phyloP scores from a whole-genome alignment of 1,139 yeast genomes.

The Sugiyamaella japonica region DNA sequence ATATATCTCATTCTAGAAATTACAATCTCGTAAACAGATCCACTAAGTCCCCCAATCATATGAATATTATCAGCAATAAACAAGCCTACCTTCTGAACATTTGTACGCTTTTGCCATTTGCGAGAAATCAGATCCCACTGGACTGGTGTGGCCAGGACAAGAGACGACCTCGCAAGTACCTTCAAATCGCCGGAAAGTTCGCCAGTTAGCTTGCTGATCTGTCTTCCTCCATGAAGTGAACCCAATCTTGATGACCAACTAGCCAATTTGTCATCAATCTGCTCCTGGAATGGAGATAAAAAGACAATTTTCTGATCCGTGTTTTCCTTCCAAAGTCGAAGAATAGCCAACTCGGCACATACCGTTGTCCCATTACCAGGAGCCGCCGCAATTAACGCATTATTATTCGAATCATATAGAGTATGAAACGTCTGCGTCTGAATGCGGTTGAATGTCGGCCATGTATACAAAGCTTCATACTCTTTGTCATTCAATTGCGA shows the following conservation, averaged over 20 bases:
- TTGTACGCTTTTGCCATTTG: slow-evolving; percentile 67
- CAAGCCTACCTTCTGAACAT: slow-evolving; percentile 65
- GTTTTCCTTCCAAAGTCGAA: slow-evolving; percentile 65
- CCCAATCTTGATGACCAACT: slow-evolving; percentile 51
- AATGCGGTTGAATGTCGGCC: slow-evolving; percentile 61
- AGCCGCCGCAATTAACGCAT: slow-evolving; percentile 64
- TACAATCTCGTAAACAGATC: slow-evolving; percentile 65
- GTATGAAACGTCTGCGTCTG: slow-evolving; percentile 71
- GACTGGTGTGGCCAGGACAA: slow-evolving; percentile 75
- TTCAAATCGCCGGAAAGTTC: slow-evolving; percentile 58
- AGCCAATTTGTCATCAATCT: slow-evolving; percentile 49
- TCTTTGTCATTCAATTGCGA: slow-evolving; percentile 51
- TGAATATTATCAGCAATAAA: slow-evolving; percentile 80
- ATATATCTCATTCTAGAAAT: slow-evolving; percentile 73
- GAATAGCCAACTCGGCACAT: slow-evolving; percentile 70
- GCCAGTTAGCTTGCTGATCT: slow-evolving; percentile 60
- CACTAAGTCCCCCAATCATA: slow-evolving; percentile 55
- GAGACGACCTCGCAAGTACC: slow-evolving; percentile 57
- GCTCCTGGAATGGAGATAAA: slow-evolving; percentile 59
- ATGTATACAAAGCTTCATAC: slow-evolving; percentile 44
- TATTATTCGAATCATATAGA: slow-evolving; percentile 59
- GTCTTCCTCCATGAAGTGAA: slow-evolving; percentile 37
- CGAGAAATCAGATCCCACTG: slow-evolving; percentile 74
- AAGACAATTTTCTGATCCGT: slow-evolving; percentile 63
- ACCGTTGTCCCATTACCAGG: slow-evolving; percentile 77